A percentile compares a stretch with the other conserved stretches of the same genome.
Evolutionary conservation across 352 stramenopile genomes (phyloP).

Genomic region (Phytopythium boreale): DNA sequence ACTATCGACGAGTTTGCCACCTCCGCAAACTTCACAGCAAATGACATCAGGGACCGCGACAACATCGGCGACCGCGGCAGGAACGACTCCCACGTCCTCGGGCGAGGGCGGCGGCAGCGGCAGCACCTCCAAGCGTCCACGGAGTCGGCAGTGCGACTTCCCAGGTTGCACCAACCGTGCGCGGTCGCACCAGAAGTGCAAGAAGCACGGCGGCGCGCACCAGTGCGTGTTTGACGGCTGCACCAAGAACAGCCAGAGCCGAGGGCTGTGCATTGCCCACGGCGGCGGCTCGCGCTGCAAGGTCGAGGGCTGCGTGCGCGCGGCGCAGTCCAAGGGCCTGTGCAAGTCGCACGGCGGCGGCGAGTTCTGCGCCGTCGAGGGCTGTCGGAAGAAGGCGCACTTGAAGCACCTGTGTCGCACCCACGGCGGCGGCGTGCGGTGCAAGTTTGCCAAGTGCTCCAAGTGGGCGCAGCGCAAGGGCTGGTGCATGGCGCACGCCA

Average conservation of each 20-base stretch:
- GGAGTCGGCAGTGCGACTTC: constrained; percentile 66
- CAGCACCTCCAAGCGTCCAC: constrained; percentile 24
- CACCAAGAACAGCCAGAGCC: constrained; percentile 86
- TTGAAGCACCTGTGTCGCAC: constrained; percentile 83
- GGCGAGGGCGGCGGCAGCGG: constrained; percentile 12
- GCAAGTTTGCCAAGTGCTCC: constrained; percentile 72
- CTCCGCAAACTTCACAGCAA: not conserved
- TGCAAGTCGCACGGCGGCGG: constrained; percentile 85
- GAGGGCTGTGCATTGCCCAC: constrained; percentile 81
- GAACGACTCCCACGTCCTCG: not conserved
- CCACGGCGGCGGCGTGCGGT: constrained; percentile 82
- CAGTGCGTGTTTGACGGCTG: constrained; percentile 84
- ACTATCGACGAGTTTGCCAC: constrained; percentile 6
- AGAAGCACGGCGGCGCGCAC: constrained; percentile 86
- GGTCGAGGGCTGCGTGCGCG: constrained; percentile 70
- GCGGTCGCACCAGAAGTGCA: constrained; percentile 85
- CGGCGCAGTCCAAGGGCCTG: constrained; percentile 81
- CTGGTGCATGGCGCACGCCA: constrained; percentile 88
- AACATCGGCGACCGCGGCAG: not conserved
- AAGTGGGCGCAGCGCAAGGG: constrained; percentile 88
- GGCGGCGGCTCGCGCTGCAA: constrained; percentile 80
- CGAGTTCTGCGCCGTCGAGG: constrained; percentile 77
- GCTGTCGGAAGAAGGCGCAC: constrained; percentile 85
- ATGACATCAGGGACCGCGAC: constrained; percentile 1
- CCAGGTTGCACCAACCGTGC: constrained; percentile 75